A percentile compares a stretch with the other conserved stretches of the same genome.
These are phyloP conservation scores for Neurospora tetrasperma DNA, from an alignment of 495 filamentous ascomycete species.

Conservation along the genomic window DNA sequence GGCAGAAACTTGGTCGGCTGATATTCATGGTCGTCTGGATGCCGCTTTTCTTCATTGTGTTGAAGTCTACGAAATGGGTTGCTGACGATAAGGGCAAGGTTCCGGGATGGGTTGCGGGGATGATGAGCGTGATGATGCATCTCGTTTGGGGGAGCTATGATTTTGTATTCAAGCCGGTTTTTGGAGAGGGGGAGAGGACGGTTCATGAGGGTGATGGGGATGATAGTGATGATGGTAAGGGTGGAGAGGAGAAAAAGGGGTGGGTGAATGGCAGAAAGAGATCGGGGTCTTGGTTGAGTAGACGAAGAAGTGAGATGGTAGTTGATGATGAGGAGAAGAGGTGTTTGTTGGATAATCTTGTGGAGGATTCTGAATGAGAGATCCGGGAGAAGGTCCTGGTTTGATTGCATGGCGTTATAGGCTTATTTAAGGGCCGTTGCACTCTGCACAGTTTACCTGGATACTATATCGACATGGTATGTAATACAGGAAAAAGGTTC, in stretches of 20 bases:
- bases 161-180: slow-evolving; percentile 48
- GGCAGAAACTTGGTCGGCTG: slow-evolving; percentile 54
- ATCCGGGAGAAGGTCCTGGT: not conserved
- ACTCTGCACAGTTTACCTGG: not conserved
- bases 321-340: slow-evolving; percentile 18
- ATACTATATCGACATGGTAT: not conserved
- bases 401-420: not conserved
- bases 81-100: slow-evolving; percentile 51
- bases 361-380: not conserved
- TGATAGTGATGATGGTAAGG: not conserved
- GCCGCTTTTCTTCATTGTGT: slow-evolving; percentile 44
- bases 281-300: not conserved
- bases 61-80: slow-evolving; percentile 29
- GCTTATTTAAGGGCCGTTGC: not conserved
- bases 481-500: not conserved
- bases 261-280: not conserved
- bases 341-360: slow-evolving; percentile 6
- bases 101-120: slow-evolving; percentile 53
- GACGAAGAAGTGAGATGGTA: slow-evolving; percentile 3
- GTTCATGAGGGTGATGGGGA: slow-evolving; percentile 15
- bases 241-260: not conserved
- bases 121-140: slow-evolving; percentile 39
- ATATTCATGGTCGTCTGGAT: slow-evolving; percentile 51
- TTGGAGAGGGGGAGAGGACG: slow-evolving; percentile 87
- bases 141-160: slow-evolving; percentile 72